phyloP scores from a whole-genome alignment of 768 basidiomycete genomes.

The Leccinum truebloodii region DNA sequence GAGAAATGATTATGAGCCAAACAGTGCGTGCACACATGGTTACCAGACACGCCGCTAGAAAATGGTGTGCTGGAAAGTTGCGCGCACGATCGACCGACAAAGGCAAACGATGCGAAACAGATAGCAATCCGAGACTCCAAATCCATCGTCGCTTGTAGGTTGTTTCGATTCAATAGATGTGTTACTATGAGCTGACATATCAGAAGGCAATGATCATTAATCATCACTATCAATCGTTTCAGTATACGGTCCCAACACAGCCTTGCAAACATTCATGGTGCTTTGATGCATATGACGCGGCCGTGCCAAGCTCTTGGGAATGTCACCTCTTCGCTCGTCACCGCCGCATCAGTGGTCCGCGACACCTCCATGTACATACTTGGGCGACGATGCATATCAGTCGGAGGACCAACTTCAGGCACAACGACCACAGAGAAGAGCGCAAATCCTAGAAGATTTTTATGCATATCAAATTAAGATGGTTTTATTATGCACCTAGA shows the following conservation, averaged over 20 bases:
- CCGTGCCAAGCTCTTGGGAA: not conserved
- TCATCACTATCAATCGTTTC: not conserved
- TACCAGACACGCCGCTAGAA: not conserved
- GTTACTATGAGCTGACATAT: not conserved
- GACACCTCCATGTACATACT: not conserved
- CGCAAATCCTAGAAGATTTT: not conserved
- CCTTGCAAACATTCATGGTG: not conserved
- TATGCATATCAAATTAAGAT: conserved; percentile 21
- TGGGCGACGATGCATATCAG: not conserved
- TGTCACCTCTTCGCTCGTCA: not conserved
- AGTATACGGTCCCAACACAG: not conserved
- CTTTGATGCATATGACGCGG: not conserved
- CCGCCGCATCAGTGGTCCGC: not conserved
- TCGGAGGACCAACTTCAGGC: conserved; percentile 4
- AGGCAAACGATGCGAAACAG: not conserved
- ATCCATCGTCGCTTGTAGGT: not conserved
- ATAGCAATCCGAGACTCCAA: not conserved
- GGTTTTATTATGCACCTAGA: conserved; percentile 15
- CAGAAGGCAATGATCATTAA: not conserved
- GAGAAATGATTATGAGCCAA: not conserved
- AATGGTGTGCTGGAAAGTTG: not conserved
- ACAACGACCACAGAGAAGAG: not conserved
- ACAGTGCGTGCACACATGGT: not conserved
- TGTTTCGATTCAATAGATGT: not conserved
- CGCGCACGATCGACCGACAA: not conserved